Percentiles rank a stretch among this genome's conserved stretches.
These are phyloP conservation scores for Aspergillus nanangensis DNA, from an alignment of 495 filamentous ascomycete genomes.

Conservation along the genomic window DNA sequence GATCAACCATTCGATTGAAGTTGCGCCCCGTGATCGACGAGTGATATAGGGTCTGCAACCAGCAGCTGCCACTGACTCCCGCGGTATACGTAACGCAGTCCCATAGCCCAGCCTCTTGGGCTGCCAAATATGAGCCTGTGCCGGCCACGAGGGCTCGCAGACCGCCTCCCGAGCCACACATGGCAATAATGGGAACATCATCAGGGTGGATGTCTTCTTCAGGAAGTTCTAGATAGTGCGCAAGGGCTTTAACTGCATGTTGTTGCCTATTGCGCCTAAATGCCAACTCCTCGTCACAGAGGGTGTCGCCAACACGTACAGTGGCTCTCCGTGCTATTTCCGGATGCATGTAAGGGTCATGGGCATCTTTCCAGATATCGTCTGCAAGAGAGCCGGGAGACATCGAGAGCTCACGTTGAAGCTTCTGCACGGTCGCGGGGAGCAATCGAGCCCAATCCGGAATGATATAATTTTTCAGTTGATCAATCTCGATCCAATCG, in stretches of 20 bases:
- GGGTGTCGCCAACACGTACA: constrained; percentile 75
- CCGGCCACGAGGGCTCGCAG: constrained; percentile 86
- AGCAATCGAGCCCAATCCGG: constrained; percentile 78
- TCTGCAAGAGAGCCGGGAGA: constrained; percentile 80
- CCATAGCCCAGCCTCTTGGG: constrained; percentile 80
- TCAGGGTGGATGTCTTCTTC: constrained; percentile 83
- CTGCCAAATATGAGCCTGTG: constrained; percentile 73
- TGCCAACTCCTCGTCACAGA: constrained; percentile 76
- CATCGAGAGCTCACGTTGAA: constrained; percentile 84
- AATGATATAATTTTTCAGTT: constrained; percentile 62
- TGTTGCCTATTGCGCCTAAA: constrained; percentile 63
- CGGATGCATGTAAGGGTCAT: constrained; percentile 75
- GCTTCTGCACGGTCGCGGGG: constrained; percentile 73
- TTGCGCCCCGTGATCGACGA: constrained; percentile 69
- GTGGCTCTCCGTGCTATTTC: constrained; percentile 75
- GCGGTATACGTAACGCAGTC: constrained; percentile 93
- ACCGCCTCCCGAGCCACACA: constrained; percentile 91
- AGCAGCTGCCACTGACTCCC: constrained; percentile 92
- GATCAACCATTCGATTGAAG: constrained; percentile 65
- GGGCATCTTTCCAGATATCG: constrained; percentile 89
- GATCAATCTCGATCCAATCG: constrained; percentile 60
- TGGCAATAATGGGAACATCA: constrained; percentile 86
- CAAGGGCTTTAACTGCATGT: constrained; percentile 65
- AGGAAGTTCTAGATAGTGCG: constrained; percentile 71
- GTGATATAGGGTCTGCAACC: constrained; percentile 86